Conservation (phyloP, 352 stramenopile genomes). For the Pythium sp. region DNA sequence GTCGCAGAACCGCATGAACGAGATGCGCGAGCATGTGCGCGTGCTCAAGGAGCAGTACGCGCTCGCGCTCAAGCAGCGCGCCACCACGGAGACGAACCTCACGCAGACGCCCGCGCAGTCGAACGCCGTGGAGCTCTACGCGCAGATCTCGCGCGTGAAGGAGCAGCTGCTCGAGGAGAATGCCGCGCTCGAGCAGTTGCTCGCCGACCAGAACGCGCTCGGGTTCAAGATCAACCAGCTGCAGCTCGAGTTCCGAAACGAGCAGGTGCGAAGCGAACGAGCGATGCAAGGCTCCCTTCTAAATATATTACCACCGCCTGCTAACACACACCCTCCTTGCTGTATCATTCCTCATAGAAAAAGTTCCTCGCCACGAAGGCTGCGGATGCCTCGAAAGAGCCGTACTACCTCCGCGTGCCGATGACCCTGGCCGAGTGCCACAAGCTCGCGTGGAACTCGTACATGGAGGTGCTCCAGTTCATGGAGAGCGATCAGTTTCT, state of each 20-base stretch:
- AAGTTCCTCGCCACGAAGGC: neutral
- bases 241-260: slow-evolving; percentile 28
- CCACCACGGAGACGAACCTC: neutral
- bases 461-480: slow-evolving; percentile 42
- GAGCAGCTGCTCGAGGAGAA: slow-evolving; percentile 53
- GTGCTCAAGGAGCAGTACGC: slow-evolving; percentile 6
- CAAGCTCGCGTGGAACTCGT: slow-evolving; percentile 31
- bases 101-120: neutral
- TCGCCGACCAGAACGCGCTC: slow-evolving; percentile 40
- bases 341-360: neutral
- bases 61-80: slow-evolving; percentile 2
- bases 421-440: slow-evolving; percentile 45
- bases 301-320: neutral
- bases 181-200: slow-evolving; percentile 39
- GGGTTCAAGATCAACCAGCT: slow-evolving; percentile 35
- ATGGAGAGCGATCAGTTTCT: slow-evolving; percentile 32
- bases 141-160: slow-evolving; percentile 44
- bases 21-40: slow-evolving; percentile 12
- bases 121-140: slow-evolving; percentile 33
- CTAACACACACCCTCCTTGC: neutral
- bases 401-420: slow-evolving; percentile 20
- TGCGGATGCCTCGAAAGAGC: neutral
- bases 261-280: slow-evolving; percentile 12
- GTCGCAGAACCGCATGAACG: slow-evolving; percentile 5
- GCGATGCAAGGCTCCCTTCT: neutral